Evolutionary conservation across 371 early-diverging fungal species (phyloP), one percentile per base, ranked within the genome.

Genomic region (Smittium mucronatum): DNA sequence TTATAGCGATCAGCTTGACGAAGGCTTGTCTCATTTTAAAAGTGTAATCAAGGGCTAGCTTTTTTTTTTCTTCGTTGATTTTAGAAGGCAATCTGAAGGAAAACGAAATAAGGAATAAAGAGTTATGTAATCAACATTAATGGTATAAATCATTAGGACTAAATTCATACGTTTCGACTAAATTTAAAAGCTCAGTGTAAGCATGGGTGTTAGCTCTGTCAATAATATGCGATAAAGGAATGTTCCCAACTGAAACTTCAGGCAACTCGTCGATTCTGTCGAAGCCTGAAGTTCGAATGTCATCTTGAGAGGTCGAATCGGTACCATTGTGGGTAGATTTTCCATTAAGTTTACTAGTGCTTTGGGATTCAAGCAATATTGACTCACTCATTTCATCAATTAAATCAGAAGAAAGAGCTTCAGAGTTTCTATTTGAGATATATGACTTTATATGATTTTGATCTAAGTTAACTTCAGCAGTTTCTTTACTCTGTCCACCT

Each of bases 1-100:
- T 86, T 58, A 89, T 75, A 2, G 86, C 87, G 34, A 86, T 76
- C 17, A 88, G 71, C 71, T 87, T 87, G 35, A 86, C 77, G 28
- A 88, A 84, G 66, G 84, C 83, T 47, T 85, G 81, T 36, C 85
- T 79, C 58, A 83, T 79, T 63, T 84, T 78, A 2, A 83, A 85
- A 28, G 82, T 76, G 75, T 82, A 86, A 21, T 84, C 81, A 30
- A 87, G 31, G n/a, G 67, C 75, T 34, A 85, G 81, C 17, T 82
- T 73, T 71, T 87, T 87, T 64, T 80, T 81, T 59, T 84, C 83
- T 2, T 81, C 76, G 61, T 85, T 85, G 31, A 77, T 73, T 84
- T 83, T 83, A 57, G 82, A 80, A 21, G 87, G 84, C 34, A 87
- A 63, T 35, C 47, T 47, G 21, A 21, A 47, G 5, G 21, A 47